Evolutionary conservation across 495 filamentous ascomycete species (phyloP).

Genomic region (Amniculicola lignicola): DNA sequence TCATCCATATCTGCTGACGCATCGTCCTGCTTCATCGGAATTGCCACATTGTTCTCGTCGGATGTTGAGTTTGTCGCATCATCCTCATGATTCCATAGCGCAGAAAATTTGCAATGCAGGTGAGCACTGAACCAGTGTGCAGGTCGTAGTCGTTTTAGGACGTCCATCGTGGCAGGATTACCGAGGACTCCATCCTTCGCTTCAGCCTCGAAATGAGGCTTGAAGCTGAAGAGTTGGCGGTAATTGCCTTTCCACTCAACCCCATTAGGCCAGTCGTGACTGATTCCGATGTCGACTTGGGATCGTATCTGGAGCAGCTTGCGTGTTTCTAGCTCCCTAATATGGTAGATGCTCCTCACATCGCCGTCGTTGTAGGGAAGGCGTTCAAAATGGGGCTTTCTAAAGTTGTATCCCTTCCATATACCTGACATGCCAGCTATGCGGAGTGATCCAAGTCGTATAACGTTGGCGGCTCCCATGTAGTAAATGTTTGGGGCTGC

Average conservation of each 20-base stretch:
- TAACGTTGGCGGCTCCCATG: conserved; percentile 82
- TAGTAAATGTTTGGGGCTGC: conserved; percentile 96
- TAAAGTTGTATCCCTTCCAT: conserved; percentile 83
- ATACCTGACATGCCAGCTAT: conserved; percentile 93
- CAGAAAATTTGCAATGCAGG: conserved; percentile 80
- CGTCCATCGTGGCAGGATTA: conserved; percentile 68
- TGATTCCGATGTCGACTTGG: conserved; percentile 84
- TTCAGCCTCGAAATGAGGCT: conserved; percentile 70
- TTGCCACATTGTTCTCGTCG: conserved; percentile 36
- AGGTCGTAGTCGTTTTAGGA: conserved; percentile 77
- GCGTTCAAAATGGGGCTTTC: conserved; percentile 76
- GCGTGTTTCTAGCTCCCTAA: conserved; percentile 83
- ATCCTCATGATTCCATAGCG: conserved; percentile 61
- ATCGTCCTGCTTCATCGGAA: too few species aligned
- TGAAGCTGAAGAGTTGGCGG: conserved; percentile 60
- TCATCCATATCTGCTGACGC: conserved; percentile 15
- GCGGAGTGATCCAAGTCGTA: conserved; percentile 75
- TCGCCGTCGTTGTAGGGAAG: conserved; percentile 76
- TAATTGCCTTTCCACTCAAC: conserved; percentile 73
- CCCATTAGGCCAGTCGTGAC: conserved; percentile 89
- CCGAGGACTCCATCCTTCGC: conserved; percentile 70
- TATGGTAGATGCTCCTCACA: conserved; percentile 75
- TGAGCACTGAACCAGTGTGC: conserved; percentile 93
- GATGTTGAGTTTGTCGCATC: not conserved
- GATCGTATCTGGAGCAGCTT: conserved; percentile 82